Evolutionary conservation across 805 yeast species (phyloP).

Genomic region (Lachancea meyersii): DNA sequence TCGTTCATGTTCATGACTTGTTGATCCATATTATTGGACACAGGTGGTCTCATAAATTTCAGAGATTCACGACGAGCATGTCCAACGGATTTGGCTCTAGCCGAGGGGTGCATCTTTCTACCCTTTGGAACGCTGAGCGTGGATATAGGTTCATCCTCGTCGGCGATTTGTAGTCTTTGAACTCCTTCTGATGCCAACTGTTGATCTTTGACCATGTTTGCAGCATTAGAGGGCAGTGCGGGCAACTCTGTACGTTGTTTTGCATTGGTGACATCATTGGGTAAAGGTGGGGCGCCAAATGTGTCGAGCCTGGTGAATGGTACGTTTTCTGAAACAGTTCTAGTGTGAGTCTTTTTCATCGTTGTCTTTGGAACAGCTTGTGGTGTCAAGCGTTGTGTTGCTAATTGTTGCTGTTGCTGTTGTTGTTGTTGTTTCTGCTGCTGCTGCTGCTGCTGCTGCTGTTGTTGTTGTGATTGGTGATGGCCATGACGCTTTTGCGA

Average conservation of each 20-base stretch:
- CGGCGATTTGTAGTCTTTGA: conserved; percentile 15
- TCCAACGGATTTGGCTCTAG: conserved; percentile 74
- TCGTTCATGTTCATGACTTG: conserved; percentile 31
- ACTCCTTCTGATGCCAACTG: conserved; percentile 20
- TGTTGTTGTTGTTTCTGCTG: neutral
- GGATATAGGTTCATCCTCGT: conserved; percentile 23
- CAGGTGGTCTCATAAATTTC: conserved; percentile 34
- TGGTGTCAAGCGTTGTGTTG: conserved; percentile 1
- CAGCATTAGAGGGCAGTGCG: conserved; percentile 34
- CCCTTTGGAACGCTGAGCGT: conserved; percentile 23
- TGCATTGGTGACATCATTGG: conserved; percentile 9
- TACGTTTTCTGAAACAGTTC: conserved; percentile 38
- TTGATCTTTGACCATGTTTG: conserved; percentile 29
- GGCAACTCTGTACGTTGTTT: conserved; percentile 29
- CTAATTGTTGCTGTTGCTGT: conserved; percentile 1
- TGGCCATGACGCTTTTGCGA: conserved; percentile 29
- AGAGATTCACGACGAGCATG: conserved; percentile 63
- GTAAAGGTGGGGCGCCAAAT: conserved; percentile 17
- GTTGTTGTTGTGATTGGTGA: neutral
- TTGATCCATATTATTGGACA: conserved; percentile 30
- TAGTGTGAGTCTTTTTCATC: conserved; percentile 25
- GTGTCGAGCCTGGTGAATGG: conserved; percentile 26
- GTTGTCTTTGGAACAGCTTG: conserved; percentile 11
- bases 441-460: neutral
- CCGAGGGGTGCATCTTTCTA: conserved; percentile 61